These are phyloP conservation scores for Houttuynia cordata DNA, from an alignment of 164 flowering plant genomes.

Conservation along the genomic window DNA sequence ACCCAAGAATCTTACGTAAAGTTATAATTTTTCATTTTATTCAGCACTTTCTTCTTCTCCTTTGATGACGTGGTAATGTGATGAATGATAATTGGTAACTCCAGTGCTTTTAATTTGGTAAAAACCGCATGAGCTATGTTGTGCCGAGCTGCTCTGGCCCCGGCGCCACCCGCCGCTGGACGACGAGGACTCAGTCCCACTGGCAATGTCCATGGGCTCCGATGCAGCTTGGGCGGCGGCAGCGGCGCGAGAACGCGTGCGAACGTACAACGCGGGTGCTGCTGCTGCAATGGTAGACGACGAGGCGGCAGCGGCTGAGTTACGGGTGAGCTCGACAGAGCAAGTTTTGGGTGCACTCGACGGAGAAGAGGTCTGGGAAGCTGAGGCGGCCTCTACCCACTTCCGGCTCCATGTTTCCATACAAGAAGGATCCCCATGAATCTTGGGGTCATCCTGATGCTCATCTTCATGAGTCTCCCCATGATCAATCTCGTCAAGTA, in stretches of 20 bases:
- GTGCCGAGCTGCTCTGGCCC: constrained; percentile 9
- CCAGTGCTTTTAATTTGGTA: too few species aligned
- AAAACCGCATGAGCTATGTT: too few species aligned
- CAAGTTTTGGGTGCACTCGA: constrained; percentile 43
- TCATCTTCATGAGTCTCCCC: too few species aligned
- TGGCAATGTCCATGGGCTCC: constrained; percentile 29
- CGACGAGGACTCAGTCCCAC: constrained; percentile 35
- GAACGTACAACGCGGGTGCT: constrained; percentile 17
- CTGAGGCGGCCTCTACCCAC: constrained; percentile 99
- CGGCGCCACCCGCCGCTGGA: constrained; percentile 32
- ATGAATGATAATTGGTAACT: too few species aligned
- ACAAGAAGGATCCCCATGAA: constrained; percentile 50
- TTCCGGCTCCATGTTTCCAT: constrained; percentile 99
- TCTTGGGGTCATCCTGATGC: too few species aligned
- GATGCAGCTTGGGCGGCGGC: constrained; percentile 16
- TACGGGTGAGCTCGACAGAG: constrained; percentile 53
- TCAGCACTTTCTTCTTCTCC: too few species aligned
- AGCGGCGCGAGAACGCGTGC: constrained; percentile 52
- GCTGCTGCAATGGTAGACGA: too few species aligned
- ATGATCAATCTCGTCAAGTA: constrained; percentile 88
- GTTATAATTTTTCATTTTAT: too few species aligned
- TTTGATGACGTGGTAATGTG: too few species aligned
- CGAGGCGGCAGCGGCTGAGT: constrained; percentile 11
- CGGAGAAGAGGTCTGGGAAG: constrained; percentile 60
- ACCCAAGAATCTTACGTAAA: too few species aligned